A percentile compares a stretch with the other conserved stretches of the same genome.
Conservation (phyloP, 1,139 yeast species). For the Magnusiomyces tetraspermus region DNA sequence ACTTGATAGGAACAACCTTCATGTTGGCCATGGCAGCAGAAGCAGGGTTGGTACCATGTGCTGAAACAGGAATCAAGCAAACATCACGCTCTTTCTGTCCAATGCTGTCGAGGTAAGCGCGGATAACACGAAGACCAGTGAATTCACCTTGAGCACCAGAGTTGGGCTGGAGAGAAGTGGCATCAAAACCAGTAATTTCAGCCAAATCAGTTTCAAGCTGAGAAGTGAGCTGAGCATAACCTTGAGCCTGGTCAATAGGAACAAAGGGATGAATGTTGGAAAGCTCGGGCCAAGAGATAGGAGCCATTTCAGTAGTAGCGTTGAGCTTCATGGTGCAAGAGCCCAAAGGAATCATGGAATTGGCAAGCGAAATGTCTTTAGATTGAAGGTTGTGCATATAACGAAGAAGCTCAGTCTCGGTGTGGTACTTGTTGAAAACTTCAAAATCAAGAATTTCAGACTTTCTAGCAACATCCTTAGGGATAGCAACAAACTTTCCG, state of each 20-base stretch:
- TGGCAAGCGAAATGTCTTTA: constrained; percentile 85
- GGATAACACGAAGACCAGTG: constrained; percentile 83
- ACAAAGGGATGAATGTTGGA: constrained; percentile 84
- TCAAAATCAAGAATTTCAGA: constrained; percentile 58
- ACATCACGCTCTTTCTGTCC: constrained; percentile 73
- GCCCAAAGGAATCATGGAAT: constrained; percentile 95
- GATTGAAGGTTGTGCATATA: constrained; percentile 78
- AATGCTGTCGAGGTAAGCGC: constrained; percentile 60
- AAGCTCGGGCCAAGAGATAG: constrained; percentile 92
- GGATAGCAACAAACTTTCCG: constrained; percentile 31
- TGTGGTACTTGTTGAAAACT: constrained; percentile 80
- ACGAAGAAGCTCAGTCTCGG: constrained; percentile 90
- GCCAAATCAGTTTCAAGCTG: constrained; percentile 81
- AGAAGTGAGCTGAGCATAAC: constrained; percentile 63
- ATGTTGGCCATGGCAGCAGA: constrained; percentile 96
- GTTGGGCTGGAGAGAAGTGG: constrained; percentile 89
- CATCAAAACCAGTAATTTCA: constrained; percentile 90
- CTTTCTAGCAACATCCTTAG: constrained; percentile 48
- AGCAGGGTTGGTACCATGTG: constrained; percentile 98
- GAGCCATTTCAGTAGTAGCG: constrained; percentile 90
- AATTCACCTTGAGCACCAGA: constrained; percentile 99
- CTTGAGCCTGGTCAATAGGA: constrained; percentile 77
- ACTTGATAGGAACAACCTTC: constrained; percentile 86
- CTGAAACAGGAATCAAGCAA: constrained; percentile 91
- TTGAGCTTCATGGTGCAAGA: constrained; percentile 97